Base-by-base conservation (phyloP, 2,329 filamentous ascomycete genomes). In the Thielaviopsis musarum region DNA sequence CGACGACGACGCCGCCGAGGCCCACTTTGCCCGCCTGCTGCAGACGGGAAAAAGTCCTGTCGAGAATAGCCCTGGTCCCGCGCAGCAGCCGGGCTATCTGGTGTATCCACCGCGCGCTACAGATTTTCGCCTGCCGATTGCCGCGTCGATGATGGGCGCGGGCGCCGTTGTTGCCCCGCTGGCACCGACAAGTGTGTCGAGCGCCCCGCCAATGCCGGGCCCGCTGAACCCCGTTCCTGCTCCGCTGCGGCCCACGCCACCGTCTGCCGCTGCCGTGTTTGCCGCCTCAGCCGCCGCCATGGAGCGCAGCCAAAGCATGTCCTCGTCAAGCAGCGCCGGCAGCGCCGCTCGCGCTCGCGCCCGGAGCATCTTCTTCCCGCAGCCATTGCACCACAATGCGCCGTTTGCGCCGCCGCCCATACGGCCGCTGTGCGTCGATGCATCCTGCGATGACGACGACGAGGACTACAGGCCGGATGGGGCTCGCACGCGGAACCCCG, bases 201-300 rank as follows among this genome's bases (percentile, higher is more conserved):
- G 5, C 30, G 30, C 30, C 6, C 30, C 30, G 10, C 30, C 30
- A 9, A 34, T 34, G 30, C 30, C 30, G 30, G 30, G 30, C 30
- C 30, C 30, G 10, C 30, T 34, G 30, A 34, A 34, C 30, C 30
- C 30, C 9, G 30, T 34, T 12, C 30, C 30, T 12, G 30, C 30
- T 7, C 30, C 30, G 30, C 30, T 34, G 10, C 30, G 48, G 13
- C 28, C 26, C 24, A 57, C 55, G 13, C 38, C 24, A n/a, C 48
- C 38, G 3, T 9, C 48, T 12, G 22, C 24, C n/a, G 6, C 38
- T 10, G 52, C 58, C 17, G 22, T 41, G 2, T 59, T 51, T 51
- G 58, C 58, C 4, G 58, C 53, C n/a, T 59, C 58, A 0, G 58
- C 58, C 12, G 45, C 52, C n/a, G 41, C 58, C 3, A 59, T 59